Conservation (phyloP, 176 grass and related monocot genomes). For the Aegilops sharonensis region DNA sequence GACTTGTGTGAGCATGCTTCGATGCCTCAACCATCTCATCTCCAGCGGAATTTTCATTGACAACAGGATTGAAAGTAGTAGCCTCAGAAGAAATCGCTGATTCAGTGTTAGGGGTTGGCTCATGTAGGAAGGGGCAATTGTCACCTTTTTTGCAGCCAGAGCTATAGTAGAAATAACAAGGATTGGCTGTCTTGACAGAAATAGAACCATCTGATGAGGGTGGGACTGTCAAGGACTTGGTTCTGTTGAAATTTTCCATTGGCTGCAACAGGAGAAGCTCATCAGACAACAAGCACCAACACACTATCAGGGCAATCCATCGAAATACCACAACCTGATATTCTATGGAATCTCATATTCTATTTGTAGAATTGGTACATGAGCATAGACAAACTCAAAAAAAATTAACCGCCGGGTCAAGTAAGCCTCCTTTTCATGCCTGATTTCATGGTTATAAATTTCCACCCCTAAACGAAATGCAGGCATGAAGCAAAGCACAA, state of each 20-base stretch:
- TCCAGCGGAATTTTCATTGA: constrained; percentile 17
- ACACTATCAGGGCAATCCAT: neutral
- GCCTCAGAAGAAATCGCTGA: constrained; percentile 21
- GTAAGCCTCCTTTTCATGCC: neutral
- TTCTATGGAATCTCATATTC: neutral
- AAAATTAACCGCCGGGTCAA: neutral
- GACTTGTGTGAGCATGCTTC: constrained; percentile 6
- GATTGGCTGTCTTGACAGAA: constrained; percentile 35
- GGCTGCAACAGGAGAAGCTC: constrained; percentile 35
- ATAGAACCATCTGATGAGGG: constrained; percentile 17
- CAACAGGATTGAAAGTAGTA: constrained; percentile 7
- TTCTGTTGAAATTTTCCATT: constrained; percentile 33
- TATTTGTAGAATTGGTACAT: constrained; percentile 13
- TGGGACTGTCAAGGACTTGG: constrained; percentile 20
- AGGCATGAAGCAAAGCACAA: neutral
- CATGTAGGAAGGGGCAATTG: constrained; percentile 44
- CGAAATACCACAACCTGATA: neutral
- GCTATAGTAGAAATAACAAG: constrained; percentile 53
- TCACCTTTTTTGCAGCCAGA: constrained; percentile 49
- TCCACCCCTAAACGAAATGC: neutral
- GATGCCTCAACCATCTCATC: constrained; percentile 24
- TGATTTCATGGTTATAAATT: neutral
- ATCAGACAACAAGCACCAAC: constrained; percentile 24
- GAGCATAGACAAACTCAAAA: neutral
- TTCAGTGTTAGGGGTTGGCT: constrained; percentile 7